A percentile compares a stretch with the other conserved stretches of the same genome.
Evolutionary conservation across 106 monocot species (phyloP).

Genomic region (Dendrobium nobile): DNA sequence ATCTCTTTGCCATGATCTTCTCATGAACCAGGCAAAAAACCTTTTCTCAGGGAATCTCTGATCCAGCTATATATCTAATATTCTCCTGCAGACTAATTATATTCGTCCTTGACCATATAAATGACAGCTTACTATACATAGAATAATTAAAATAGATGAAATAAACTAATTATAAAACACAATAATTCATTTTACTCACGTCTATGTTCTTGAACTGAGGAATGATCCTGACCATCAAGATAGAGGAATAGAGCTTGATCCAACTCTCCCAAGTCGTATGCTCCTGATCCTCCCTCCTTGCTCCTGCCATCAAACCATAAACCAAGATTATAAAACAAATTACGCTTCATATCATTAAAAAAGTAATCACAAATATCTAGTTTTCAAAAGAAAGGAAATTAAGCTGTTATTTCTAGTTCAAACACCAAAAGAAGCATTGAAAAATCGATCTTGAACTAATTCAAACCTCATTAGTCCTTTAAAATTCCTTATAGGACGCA

Average conservation of each 20-base stretch:
- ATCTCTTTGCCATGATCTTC: constrained; percentile 30
- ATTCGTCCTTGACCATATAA: background rate
- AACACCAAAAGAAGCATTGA: no score
- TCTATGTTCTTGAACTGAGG: constrained; percentile 62
- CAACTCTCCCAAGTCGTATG: constrained; percentile 75
- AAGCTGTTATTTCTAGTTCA: no score
- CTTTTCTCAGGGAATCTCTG: constrained; percentile 10
- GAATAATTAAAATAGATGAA: background rate
- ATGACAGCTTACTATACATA: background rate
- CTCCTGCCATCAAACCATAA: constrained; percentile 17
- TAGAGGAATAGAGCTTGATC: constrained; percentile 89
- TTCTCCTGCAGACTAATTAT: constrained; percentile 1
- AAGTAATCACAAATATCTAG: no score
- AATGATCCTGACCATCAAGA: constrained; percentile 68
- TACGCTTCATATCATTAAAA: no score
- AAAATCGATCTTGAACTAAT: no score
- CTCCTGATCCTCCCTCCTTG: constrained; percentile 25
- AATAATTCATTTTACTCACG: constrained; percentile 18
- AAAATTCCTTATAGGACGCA: background rate
- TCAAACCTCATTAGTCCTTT: background rate
- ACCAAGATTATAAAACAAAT: no score
- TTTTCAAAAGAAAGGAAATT: no score
- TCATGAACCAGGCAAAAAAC: constrained; percentile 15
- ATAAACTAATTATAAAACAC: no score
- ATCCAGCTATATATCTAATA: constrained; percentile 3